These are phyloP conservation scores for Aechmea fasciata DNA, from an alignment of 176 grass and related monocot species.

Conservation along the genomic window DNA sequence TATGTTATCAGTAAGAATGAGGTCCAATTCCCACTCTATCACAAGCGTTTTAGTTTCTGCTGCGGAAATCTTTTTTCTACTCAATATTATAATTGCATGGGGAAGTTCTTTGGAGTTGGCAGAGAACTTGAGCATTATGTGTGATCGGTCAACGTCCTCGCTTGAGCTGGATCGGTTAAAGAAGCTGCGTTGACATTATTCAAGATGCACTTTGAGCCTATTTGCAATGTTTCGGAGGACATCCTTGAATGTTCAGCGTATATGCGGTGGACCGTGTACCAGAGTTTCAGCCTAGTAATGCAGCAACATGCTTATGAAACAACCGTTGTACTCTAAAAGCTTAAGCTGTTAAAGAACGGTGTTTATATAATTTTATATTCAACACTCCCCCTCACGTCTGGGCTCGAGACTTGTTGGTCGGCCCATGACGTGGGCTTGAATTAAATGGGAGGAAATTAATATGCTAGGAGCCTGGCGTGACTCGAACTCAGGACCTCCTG, in stretches of 20 bases:
- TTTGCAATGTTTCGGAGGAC: slow-evolving; percentile 3
- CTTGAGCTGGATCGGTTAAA: background rate
- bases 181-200: background rate
- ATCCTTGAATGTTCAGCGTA: background rate
- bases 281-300: slow-evolving; percentile 2
- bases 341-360: no score
- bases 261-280: background rate
- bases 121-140: background rate
- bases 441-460: no score
- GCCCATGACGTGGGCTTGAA: no score
- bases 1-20: background rate
- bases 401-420: no score
- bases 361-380: no score
- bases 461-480: no score
- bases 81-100: slow-evolving; percentile 1
- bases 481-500: no score
- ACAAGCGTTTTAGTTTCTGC: background rate
- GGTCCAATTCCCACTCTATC: background rate
- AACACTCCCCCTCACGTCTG: no score
- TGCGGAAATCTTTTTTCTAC: background rate
- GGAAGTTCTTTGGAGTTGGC: background rate
- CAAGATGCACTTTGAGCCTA: slow-evolving; percentile 9
- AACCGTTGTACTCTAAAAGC: no score
- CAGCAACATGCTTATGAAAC: background rate
- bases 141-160: background rate